Evolutionary conservation across 2,329 filamentous ascomycete species (phyloP).

Genomic region (Aurifilum marmelostoma): DNA sequence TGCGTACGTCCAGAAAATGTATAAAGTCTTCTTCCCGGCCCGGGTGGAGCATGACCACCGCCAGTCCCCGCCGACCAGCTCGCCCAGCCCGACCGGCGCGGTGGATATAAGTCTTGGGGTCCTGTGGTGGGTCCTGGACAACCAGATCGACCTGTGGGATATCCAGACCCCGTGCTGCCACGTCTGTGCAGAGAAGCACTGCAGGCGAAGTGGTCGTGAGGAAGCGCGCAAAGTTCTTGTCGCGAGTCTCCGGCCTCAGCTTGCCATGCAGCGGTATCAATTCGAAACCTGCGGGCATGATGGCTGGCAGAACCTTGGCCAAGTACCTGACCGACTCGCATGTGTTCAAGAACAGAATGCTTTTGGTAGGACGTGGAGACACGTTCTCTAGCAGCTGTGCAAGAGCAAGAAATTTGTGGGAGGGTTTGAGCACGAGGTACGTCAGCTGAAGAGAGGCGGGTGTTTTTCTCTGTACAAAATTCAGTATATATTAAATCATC

Average conservation of each 20-base stretch:
- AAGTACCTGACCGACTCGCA: conserved; percentile 97
- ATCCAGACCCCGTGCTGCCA: conserved; percentile 87
- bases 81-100: conserved; percentile 87
- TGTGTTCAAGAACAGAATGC: conserved; percentile 83
- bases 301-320: conserved; percentile 72
- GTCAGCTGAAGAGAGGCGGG: conserved; percentile 92
- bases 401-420: conserved; percentile 78
- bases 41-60: conserved; percentile 82
- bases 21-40: conserved; percentile 90
- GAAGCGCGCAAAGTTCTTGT: conserved; percentile 86
- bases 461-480: conserved; percentile 62
- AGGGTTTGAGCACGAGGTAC: conserved; percentile 75
- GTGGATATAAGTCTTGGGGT: conserved; percentile 95
- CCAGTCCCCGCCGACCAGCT: conserved; percentile 83
- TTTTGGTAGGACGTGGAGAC: conserved; percentile 76
- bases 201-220: conserved; percentile 73
- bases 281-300: conserved; percentile 70
- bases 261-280: conserved; percentile 90
- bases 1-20: conserved; percentile 80
- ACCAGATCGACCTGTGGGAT: conserved; percentile 92
- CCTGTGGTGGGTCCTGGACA: conserved; percentile 80
- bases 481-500: background rate
- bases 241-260: conserved; percentile 82
- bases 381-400: conserved; percentile 70
- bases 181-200: conserved; percentile 88